phyloP scores from a whole-genome alignment of 495 filamentous ascomycete genomes.

The Cetradonia linearis region DNA sequence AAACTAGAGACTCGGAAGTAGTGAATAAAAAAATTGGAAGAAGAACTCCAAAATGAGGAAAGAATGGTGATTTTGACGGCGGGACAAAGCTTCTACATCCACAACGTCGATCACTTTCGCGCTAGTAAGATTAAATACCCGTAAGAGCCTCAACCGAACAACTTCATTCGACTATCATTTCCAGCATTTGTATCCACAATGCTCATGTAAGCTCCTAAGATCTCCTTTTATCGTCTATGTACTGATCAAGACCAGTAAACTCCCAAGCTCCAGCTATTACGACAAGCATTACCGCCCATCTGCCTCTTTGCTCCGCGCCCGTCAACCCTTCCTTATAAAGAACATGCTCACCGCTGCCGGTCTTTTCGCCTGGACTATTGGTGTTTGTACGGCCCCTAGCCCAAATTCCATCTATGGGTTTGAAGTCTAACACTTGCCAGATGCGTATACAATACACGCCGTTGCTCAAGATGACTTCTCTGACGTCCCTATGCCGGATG shows the following conservation, averaged over 20 bases:
- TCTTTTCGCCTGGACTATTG: slow-evolving; percentile 58
- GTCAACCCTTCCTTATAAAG: slow-evolving; percentile 82
- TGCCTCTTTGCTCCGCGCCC: slow-evolving; percentile 77
- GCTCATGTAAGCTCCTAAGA: neutral
- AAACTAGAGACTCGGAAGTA: neutral
- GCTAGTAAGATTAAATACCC: slow-evolving; percentile 11
- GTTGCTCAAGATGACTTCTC: slow-evolving; percentile 97
- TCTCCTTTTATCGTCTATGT: neutral
- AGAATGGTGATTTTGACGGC: neutral
- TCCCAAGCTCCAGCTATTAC: slow-evolving; percentile 78
- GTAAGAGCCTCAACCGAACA: slow-evolving; percentile 10
- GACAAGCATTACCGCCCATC: slow-evolving; percentile 70
- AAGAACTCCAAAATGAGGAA: neutral
- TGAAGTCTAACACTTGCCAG: slow-evolving; percentile 36
- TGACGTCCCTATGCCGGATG: slow-evolving; percentile 78
- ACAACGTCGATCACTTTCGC: slow-evolving; percentile 6
- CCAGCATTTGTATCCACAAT: neutral
- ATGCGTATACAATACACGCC: slow-evolving; percentile 76
- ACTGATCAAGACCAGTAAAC: slow-evolving; percentile 33
- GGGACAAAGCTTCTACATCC: slow-evolving; percentile 6
- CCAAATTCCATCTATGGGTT: neutral
- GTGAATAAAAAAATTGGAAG: neutral
- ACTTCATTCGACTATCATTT: neutral
- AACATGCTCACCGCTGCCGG: slow-evolving; percentile 67
- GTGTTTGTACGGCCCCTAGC: slow-evolving; percentile 59